Percentiles rank a stretch among this genome's conserved stretches.
These are phyloP conservation scores for Xylaria telfairii DNA, from an alignment of 495 filamentous ascomycete species.

Conservation along the genomic window DNA sequence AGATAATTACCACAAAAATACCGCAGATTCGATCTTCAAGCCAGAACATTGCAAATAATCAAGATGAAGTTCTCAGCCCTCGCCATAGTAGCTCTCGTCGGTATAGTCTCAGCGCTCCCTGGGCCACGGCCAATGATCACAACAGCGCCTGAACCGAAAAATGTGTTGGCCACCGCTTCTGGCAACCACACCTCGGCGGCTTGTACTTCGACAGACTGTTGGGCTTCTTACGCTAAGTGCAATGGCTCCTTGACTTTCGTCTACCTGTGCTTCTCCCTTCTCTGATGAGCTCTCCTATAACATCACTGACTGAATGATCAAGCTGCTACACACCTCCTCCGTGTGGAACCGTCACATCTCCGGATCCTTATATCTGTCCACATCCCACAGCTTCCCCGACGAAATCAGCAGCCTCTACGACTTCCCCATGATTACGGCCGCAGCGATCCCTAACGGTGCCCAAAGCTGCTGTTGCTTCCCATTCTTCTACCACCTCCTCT, in stretches of 20 bases:
- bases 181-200: not conserved
- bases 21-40: not conserved
- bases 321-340: slow-evolving; percentile 27
- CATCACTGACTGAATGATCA: not conserved
- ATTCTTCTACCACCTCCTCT: not conserved
- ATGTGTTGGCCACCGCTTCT: not conserved
- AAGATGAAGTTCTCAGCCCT: slow-evolving; percentile 16
- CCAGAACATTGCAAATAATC: not conserved
- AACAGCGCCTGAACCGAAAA: not conserved
- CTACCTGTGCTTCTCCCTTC: slow-evolving; percentile 7
- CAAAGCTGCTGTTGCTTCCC: not conserved
- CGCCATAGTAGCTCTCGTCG: not conserved
- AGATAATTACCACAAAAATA: not conserved
- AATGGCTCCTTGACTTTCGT: slow-evolving; percentile 24
- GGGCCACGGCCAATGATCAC: slow-evolving; percentile 10
- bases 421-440: not conserved
- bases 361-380: slow-evolving; percentile 17
- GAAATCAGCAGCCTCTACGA: not conserved
- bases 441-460: not conserved
- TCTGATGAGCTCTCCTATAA: not conserved
- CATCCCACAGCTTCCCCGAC: not conserved
- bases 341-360: slow-evolving; percentile 21
- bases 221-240: slow-evolving; percentile 19
- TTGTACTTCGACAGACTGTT: slow-evolving; percentile 22
- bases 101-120: slow-evolving; percentile 14